Evolutionary conservation across 2,329 filamentous ascomycete genomes (phyloP).

Genomic region (Karstenula rhodostoma): DNA sequence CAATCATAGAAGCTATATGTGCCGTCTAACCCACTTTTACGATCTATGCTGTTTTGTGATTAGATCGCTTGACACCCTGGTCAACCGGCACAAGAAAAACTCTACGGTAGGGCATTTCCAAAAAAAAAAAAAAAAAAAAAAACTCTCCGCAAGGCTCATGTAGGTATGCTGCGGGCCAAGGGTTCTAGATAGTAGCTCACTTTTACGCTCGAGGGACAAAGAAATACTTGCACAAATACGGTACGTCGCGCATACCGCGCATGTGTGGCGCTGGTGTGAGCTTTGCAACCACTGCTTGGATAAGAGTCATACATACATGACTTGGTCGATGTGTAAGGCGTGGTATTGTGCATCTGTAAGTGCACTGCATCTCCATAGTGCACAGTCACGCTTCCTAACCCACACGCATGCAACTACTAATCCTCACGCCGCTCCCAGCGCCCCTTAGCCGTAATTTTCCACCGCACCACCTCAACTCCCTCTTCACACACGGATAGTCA

Average conservation of each 20-base stretch:
- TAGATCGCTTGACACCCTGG: no score
- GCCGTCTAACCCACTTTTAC: no score
- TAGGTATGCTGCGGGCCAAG: neutral
- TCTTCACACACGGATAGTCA: neutral
- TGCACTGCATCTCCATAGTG: neutral
- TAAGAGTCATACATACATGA: constrained; percentile 4
- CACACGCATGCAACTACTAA: neutral
- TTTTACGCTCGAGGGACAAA: neutral
- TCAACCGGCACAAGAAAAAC: no score
- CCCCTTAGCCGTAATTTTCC: constrained; percentile 9
- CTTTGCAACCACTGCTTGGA: neutral
- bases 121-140: neutral
- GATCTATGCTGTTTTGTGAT: no score
- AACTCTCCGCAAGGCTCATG: neutral
- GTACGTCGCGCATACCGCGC: neutral
- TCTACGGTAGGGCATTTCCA: neutral
- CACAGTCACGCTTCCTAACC: constrained; percentile 4
- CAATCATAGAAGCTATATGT: no score
- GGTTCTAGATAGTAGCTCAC: neutral
- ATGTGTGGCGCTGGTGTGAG: neutral
- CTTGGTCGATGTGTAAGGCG: constrained; percentile 4
- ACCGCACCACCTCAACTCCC: neutral
- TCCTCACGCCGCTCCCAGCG: neutral
- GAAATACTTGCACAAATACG: neutral
- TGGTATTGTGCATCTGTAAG: neutral